Base-by-base conservation (phyloP, 768 basidiomycete species). In the Boletus reticulatus region DNA sequence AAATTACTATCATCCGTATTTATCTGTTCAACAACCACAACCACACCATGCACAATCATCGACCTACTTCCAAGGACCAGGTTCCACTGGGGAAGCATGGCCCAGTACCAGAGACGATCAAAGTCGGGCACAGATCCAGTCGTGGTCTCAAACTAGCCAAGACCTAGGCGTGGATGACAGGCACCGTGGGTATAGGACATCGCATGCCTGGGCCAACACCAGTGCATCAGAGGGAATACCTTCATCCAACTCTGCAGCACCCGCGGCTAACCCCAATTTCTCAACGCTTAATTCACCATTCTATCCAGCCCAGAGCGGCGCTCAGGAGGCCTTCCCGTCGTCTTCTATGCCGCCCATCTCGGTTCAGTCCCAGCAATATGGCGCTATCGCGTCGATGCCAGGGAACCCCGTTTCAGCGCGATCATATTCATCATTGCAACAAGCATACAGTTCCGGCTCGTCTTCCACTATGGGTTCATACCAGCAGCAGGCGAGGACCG, bases 211-310 rank as follows among this genome's bases (percentile, higher is more conserved):
- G 70, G 20, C 56, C 39, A 58, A 39, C 41, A 37, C 62, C 39
- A 20, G 54, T 17, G 43, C 58, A 27, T 63, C 72, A 14, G 68
- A 66, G 50, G 64, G 54, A 43, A 58, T 71, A 44, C 43, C 59
- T 52, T 57, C 64, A 43, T 54, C 59, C 43, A 60, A 56, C 41
- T 51, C 68, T 51, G 61, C 66, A 47, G 19, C 61, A 9, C 29
- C 65, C 27, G 34, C 68, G 37, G 63, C 68, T 37, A 55, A 43
- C 43, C 78, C 65, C 62, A 42, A 60, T 48, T 79, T 85, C 65
- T 79, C 81, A 41, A 85, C 84, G 16, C 75, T 84, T 38, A 83
- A 69, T 58, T 76, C 83, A 10, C 79, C 84, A 12, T 85, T 83
- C 70, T 82, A 76, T 66, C 84, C 84, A 20, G 59, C 61, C 42